Evolutionary conservation across 2,329 filamentous ascomycete genomes (phyloP), one percentile per base, ranked within the genome.

Genomic region (Cladophialophora yegresii): DNA sequence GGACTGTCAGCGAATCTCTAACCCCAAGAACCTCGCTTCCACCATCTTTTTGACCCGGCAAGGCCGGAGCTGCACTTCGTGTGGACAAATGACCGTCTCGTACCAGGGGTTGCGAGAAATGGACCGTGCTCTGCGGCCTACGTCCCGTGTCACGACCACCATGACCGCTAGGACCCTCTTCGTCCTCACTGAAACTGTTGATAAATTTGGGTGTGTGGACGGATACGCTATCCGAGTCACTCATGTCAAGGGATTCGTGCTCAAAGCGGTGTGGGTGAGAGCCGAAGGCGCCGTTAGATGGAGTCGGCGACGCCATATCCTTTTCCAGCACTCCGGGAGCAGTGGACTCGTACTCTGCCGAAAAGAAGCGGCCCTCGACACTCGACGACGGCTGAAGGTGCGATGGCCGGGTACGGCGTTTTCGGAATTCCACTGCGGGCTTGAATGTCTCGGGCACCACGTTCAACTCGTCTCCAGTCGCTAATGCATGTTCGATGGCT

Each of bases 371-470:
- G 63, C 92, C 92, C 71, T 93, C 89, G 43, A 96, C 79, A 64
- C 85, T 84, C 68, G 88, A 85, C 0, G 90, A 88, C 0, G 93
- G 93, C 70, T 89, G 85, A 23, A 96, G 80, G 6, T 62, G 59
- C n/a, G 69, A 68, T 76, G 85, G 81, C 16, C 62, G 58, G 13
- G 60, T 62, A 10, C 69, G 67, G 30, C 69, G 71, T 53, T 69
- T 67, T 55, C 70, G 62, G 49, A 70, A 67, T 65, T 71, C 64
- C 9, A 70, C 76, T 1, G 81, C 79, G 1, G 79, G 74, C 67
- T 84, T 83, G 79, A 97, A 97, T 0, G 91, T 92, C 75, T 96
- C 91, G 0, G 93, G 90, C 9, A 96, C 86, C 56, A 97, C 85
- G 71, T 96, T 96, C 62, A 97, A 84, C 69, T 96, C 93, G 73